Percentiles rank a stretch among this genome's conserved stretches.
phyloP scores from a whole-genome alignment of 257 asterid genomes.

The Solanum pinnatisectum region DNA sequence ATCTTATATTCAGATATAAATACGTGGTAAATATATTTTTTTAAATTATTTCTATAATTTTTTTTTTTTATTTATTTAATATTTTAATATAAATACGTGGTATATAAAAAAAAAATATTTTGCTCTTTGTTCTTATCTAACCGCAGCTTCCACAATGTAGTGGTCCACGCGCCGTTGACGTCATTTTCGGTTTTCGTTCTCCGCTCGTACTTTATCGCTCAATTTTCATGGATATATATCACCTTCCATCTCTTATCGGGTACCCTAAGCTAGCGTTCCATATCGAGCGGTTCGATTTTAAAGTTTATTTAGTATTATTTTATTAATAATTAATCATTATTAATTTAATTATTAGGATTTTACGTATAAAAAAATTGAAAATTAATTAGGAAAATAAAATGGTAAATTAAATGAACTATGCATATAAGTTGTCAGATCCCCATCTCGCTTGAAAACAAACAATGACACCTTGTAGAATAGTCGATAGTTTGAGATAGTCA shows the following conservation, averaged over 20 bases:
- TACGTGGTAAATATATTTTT: too few species aligned
- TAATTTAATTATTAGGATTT: not conserved
- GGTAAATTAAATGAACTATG: not conserved
- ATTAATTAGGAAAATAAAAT: too few species aligned
- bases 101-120: not conserved
- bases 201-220: constrained; percentile 20
- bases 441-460: too few species aligned
- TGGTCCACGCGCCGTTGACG: not conserved
- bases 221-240: constrained; percentile 24
- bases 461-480: too few species aligned
- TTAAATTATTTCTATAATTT: too few species aligned
- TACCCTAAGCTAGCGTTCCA: not conserved
- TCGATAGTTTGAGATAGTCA: too few species aligned
- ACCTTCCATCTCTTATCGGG: not conserved
- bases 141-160: not conserved
- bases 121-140: not conserved
- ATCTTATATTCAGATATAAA: too few species aligned
- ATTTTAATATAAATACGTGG: not conserved
- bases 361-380: accelerated
- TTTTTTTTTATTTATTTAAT: too few species aligned
- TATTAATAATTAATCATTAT: not conserved
- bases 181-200: not conserved
- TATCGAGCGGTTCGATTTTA: not conserved
- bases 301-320: not conserved
- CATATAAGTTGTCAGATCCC: not conserved